phyloP scores from a whole-genome alignment of 2,329 filamentous ascomycete species.

The Fusarium robinianum region DNA sequence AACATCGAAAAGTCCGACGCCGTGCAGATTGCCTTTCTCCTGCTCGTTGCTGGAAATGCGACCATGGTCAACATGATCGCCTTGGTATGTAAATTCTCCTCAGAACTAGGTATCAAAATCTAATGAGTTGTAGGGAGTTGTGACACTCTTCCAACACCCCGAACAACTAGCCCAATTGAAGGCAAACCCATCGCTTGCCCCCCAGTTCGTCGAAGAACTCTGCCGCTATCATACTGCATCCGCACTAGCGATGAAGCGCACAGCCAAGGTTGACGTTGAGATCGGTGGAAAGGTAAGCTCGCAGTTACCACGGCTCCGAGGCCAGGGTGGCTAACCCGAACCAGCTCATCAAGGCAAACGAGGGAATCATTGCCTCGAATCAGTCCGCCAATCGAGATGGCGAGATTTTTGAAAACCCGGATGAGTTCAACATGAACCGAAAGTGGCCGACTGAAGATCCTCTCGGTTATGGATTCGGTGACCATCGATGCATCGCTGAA shows the following conservation, averaged over 20 bases:
- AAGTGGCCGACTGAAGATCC: slow-evolving; percentile 38
- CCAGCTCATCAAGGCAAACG: slow-evolving; percentile 46
- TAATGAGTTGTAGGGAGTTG: slow-evolving; percentile 43
- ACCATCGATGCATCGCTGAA: slow-evolving; percentile 53
- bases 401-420: slow-evolving; percentile 47
- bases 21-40: slow-evolving; percentile 54
- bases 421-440: slow-evolving; percentile 51
- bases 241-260: fast-evolving
- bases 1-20: slow-evolving; percentile 47
- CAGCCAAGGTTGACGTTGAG: slow-evolving; percentile 10
- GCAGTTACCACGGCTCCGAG: no score
- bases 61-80: slow-evolving; percentile 58
- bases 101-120: not conserved
- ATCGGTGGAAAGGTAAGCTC: slow-evolving; percentile 48
- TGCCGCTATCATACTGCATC: fast-evolving
- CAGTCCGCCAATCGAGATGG: slow-evolving; percentile 54
- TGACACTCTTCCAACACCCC: slow-evolving; percentile 50
- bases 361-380: slow-evolving; percentile 54
- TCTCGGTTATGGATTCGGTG: slow-evolving; percentile 52
- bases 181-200: slow-evolving; percentile 43
- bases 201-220: slow-evolving; percentile 39
- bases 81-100: slow-evolving; percentile 40
- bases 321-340: not conserved
- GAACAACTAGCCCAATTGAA: slow-evolving; percentile 48
- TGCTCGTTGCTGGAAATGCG: slow-evolving; percentile 56